Evolutionary conservation across 2,329 filamentous ascomycete genomes (phyloP).

Genomic region (Colletotrichum euphorbiae): DNA sequence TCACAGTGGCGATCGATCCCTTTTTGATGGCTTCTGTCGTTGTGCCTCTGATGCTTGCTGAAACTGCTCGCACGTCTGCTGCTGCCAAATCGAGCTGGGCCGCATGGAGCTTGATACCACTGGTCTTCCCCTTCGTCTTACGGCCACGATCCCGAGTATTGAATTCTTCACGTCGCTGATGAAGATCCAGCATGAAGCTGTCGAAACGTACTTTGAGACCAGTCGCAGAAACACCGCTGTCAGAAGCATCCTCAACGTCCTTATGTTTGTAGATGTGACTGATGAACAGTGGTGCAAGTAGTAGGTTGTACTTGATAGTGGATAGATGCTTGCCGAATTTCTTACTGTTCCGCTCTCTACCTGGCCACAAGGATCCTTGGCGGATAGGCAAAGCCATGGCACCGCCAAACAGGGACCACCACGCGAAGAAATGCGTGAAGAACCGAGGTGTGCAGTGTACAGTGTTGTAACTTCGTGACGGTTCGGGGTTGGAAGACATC

Average conservation of each 20-base stretch:
- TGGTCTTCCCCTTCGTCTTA: constrained; percentile 83
- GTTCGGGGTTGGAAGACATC: constrained; percentile 78
- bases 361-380: constrained; percentile 91
- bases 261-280: constrained; percentile 99
- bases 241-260: constrained; percentile 86
- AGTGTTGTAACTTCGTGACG: constrained; percentile 93
- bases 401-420: constrained; percentile 97
- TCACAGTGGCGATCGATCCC: constrained; percentile 62
- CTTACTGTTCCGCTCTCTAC: constrained; percentile 95
- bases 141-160: constrained; percentile 81
- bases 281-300: constrained; percentile 92
- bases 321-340: constrained; percentile 97
- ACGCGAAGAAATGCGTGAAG: constrained; percentile 97
- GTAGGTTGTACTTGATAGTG: constrained; percentile 97
- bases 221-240: constrained; percentile 85
- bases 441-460: constrained; percentile 95
- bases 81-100: constrained; percentile 92
- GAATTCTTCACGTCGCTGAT: constrained; percentile 93
- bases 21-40: constrained; percentile 80
- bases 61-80: constrained; percentile 92
- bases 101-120: constrained; percentile 94
- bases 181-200: constrained; percentile 96
- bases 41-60: constrained; percentile 87
- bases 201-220: constrained; percentile 97
- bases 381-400: constrained; percentile 95